These are phyloP conservation scores for Daldinia concentrica DNA, from an alignment of 495 filamentous ascomycete genomes.

Conservation along the genomic window DNA sequence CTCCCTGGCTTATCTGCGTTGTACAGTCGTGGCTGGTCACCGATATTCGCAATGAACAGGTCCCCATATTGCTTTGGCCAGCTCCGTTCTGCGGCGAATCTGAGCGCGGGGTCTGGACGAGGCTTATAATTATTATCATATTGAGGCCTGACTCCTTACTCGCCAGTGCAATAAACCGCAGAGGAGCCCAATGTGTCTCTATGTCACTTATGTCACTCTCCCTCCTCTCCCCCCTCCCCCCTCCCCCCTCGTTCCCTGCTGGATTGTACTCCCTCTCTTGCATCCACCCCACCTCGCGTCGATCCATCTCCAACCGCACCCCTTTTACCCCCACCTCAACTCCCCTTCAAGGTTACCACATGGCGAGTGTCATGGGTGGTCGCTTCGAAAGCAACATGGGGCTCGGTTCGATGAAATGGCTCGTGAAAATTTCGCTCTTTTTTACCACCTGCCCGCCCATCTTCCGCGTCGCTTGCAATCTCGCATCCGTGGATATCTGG, in stretches of 20 bases:
- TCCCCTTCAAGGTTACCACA: constrained; percentile 54
- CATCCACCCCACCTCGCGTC: constrained; percentile 40
- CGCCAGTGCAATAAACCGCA: constrained; percentile 36
- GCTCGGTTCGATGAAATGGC: constrained; percentile 40
- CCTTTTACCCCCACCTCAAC: constrained; percentile 35
- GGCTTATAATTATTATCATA: constrained; percentile 44
- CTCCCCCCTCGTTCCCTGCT: constrained; percentile 2
- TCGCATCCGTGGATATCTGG: constrained; percentile 31
- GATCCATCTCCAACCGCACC: constrained; percentile 40
- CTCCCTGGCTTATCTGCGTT: constrained; percentile 32
- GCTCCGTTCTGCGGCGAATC: constrained; percentile 42
- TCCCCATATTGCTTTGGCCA: constrained; percentile 31
- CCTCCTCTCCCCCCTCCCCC: neutral
- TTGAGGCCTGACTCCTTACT: constrained; percentile 41
- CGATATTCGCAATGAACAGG: constrained; percentile 40
- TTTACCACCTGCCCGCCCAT: constrained; percentile 42
- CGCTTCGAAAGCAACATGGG: constrained; percentile 30
- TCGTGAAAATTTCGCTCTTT: constrained; percentile 39
- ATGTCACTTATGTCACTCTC: constrained; percentile 19
- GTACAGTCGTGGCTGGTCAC: constrained; percentile 38
- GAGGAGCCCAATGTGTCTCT: constrained; percentile 36
- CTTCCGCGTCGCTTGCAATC: constrained; percentile 34
- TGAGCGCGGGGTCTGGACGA: constrained; percentile 43
- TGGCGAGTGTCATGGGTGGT: constrained; percentile 57
- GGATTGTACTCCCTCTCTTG: constrained; percentile 8